Conservation (phyloP, 2,329 filamentous ascomycete genomes). For the Stemphylium vesicarium region DNA sequence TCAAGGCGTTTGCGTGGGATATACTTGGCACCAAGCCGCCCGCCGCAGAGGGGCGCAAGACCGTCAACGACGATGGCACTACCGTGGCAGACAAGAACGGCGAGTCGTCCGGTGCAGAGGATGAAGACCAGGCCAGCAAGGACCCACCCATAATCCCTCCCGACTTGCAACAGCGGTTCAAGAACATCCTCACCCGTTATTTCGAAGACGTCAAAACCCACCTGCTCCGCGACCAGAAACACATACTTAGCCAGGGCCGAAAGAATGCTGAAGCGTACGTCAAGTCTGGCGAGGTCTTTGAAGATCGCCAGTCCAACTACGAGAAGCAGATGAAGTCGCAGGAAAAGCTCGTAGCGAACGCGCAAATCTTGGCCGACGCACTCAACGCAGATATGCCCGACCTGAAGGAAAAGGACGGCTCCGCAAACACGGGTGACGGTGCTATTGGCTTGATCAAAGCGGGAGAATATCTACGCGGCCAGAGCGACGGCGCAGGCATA, state of each 20-base stretch:
- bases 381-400: conserved; percentile 94
- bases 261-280: conserved; percentile 98
- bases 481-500: conserved; percentile 89
- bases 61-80: conserved; percentile 79
- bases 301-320: conserved; percentile 93
- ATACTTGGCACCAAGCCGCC: conserved; percentile 79
- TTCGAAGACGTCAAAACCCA: conserved; percentile 93
- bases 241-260: conserved; percentile 82
- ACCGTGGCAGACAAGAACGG: conserved; percentile 63
- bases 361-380: conserved; percentile 87
- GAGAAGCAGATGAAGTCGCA: conserved; percentile 93
- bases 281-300: conserved; percentile 97
- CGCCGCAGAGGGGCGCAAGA: conserved; percentile 79
- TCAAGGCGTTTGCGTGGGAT: conserved; percentile 97
- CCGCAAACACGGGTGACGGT: conserved; percentile 69
- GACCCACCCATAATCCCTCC: conserved; percentile 77
- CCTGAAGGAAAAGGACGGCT: conserved; percentile 79
- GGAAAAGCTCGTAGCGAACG: conserved; percentile 87
- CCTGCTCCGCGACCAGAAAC: conserved; percentile 88
- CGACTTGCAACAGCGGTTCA: conserved; percentile 85
- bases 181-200: conserved; percentile 82
- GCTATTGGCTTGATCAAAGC: conserved; percentile 93
- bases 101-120: conserved; percentile 59
- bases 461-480: conserved; percentile 87
- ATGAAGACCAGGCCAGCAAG: conserved; percentile 58